phyloP scores from a whole-genome alignment of 1,139 yeast species.

The Petasospora fabianii region DNA sequence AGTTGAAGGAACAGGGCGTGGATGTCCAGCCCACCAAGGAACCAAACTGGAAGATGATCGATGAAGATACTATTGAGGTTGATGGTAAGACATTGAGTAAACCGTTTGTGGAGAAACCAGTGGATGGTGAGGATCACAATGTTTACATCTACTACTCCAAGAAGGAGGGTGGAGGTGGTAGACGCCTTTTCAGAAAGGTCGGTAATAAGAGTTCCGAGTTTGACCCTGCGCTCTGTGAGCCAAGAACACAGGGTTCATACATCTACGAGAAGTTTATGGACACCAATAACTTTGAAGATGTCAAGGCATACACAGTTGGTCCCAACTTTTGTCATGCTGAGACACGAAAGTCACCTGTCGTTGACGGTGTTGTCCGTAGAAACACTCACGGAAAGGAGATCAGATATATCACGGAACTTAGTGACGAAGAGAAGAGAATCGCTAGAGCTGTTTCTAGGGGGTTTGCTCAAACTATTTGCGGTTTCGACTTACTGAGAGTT shows the following conservation, averaged over 20 bases:
- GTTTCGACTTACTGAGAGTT: constrained; percentile 90
- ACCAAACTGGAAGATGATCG: constrained; percentile 84
- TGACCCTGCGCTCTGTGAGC: constrained; percentile 71
- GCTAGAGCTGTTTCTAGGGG: constrained; percentile 71
- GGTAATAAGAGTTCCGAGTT: constrained; percentile 97
- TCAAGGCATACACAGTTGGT: constrained; percentile 97
- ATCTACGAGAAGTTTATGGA: constrained; percentile 96
- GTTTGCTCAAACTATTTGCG: constrained; percentile 96
- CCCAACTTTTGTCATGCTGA: constrained; percentile 92
- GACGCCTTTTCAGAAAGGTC: constrained; percentile 88
- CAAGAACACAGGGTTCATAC: constrained; percentile 88
- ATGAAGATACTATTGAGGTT: constrained; percentile 77
- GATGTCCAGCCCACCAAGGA: constrained; percentile 53
- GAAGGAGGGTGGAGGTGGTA: constrained; percentile 95
- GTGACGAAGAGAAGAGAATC: constrained; percentile 71
- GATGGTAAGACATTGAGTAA: constrained; percentile 70
- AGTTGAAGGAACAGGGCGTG: constrained; percentile 58
- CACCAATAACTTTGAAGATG: constrained; percentile 97
- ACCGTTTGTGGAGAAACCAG: constrained; percentile 98
- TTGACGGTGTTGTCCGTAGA: constrained; percentile 95
- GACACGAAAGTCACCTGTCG: constrained; percentile 97
- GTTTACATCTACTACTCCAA: constrained; percentile 88
- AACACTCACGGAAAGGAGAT: constrained; percentile 98
- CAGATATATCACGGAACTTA: constrained; percentile 78
- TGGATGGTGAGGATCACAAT: constrained; percentile 98